Conservation (phyloP, 2,329 filamentous ascomycete species). For the Karstenula rhodostoma region DNA sequence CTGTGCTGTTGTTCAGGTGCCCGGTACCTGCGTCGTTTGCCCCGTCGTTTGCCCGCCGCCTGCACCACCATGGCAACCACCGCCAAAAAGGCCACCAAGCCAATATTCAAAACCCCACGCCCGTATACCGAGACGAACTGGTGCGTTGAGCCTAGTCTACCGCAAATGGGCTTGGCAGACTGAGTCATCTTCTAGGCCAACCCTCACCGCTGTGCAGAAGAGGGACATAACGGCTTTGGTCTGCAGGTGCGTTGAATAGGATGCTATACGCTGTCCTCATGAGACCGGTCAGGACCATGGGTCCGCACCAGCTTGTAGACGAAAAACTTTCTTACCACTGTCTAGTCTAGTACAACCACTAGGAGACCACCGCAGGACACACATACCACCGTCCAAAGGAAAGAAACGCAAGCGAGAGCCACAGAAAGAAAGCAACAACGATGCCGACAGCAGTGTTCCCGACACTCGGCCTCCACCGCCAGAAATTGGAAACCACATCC, state of each 20-base stretch:
- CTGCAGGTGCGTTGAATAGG: constrained; percentile 64
- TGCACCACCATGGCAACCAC: constrained; percentile 32
- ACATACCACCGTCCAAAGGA: constrained; percentile 67
- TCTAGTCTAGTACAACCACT: constrained; percentile 69
- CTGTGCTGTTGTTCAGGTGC: background rate
- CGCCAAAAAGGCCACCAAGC: constrained; percentile 51
- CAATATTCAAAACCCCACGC: constrained; percentile 70
- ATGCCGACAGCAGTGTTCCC: constrained; percentile 11
- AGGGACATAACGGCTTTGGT: constrained; percentile 71
- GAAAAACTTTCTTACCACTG: constrained; percentile 16
- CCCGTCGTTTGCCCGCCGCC: background rate
- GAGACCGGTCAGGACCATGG: too few species aligned
- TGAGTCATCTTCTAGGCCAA: constrained; percentile 61
- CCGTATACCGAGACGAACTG: constrained; percentile 69
- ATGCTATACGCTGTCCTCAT: too few species aligned
- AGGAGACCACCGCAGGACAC: constrained; percentile 65
- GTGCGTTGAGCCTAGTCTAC: constrained; percentile 52
- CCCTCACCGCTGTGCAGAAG: constrained; percentile 65
- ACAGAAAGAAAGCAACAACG: constrained; percentile 18
- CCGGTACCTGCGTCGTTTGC: constrained; percentile 1
- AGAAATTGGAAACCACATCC: constrained; percentile 62
- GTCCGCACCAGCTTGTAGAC: too few species aligned
- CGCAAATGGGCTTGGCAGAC: background rate
- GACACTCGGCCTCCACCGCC: constrained; percentile 54
- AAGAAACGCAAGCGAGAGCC: constrained; percentile 61